Percentiles rank a stretch among this genome's conserved stretches.
These are phyloP conservation scores for Tricholoma hemisulphureum DNA, from an alignment of 768 basidiomycete genomes.

Conservation along the genomic window DNA sequence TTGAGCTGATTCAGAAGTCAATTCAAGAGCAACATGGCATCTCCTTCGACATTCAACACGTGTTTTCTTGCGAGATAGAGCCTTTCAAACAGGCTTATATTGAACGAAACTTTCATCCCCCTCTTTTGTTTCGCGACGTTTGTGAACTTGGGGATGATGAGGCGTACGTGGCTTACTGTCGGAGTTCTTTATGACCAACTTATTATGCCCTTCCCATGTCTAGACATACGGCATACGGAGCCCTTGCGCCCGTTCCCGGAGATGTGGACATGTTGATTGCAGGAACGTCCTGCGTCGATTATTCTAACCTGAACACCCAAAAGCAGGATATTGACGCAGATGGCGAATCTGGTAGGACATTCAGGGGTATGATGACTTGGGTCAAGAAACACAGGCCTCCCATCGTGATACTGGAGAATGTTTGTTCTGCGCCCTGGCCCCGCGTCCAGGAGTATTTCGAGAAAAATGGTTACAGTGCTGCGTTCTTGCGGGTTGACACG, in stretches of 20 bases:
- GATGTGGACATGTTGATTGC: slow-evolving; percentile 90
- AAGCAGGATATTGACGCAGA: slow-evolving; percentile 87
- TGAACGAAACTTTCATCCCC: slow-evolving; percentile 92
- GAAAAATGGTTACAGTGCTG: slow-evolving; percentile 72
- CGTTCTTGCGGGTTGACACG: slow-evolving; percentile 69
- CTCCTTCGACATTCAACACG: slow-evolving; percentile 77
- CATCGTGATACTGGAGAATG: slow-evolving; percentile 93
- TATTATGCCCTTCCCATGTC: slow-evolving; percentile 6
- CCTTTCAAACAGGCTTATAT: slow-evolving; percentile 98
- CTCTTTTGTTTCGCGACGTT: slow-evolving; percentile 90
- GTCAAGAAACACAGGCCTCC: slow-evolving; percentile 83
- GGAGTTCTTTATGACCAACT: background rate
- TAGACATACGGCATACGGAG: slow-evolving; percentile 92
- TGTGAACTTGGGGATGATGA: slow-evolving; percentile 79
- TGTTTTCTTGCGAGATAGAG: slow-evolving; percentile 96
- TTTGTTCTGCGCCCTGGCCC: slow-evolving; percentile 87
- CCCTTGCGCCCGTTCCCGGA: slow-evolving; percentile 80
- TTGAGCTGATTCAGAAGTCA: slow-evolving; percentile 78
- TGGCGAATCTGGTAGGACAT: slow-evolving; percentile 92
- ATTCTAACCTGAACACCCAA: slow-evolving; percentile 92
- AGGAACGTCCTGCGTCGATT: slow-evolving; percentile 95
- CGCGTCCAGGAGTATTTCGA: slow-evolving; percentile 75
- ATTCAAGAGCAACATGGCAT: slow-evolving; percentile 66
- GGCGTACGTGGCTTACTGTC: slow-evolving; percentile 53
- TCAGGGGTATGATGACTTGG: slow-evolving; percentile 94